Base-by-base conservation (phyloP, 768 basidiomycete species). In the Termitomyces sp. region DNA sequence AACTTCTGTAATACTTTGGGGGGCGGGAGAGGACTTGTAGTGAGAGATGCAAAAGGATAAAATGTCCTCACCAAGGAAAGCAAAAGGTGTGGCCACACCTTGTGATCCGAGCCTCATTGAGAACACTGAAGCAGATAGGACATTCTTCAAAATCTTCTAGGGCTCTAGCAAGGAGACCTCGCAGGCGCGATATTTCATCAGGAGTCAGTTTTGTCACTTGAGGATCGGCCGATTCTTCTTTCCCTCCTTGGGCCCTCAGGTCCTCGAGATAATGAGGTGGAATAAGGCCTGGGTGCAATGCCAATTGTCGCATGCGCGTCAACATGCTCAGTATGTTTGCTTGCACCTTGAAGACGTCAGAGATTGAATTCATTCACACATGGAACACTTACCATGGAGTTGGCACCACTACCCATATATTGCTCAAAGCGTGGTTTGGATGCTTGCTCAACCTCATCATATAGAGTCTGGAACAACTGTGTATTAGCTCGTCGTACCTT, bases 91-190 rank as follows among this genome's bases (percentile, higher is more conserved):
- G 90, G 3, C 81, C 68, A 64, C 90, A 93, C 45, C 74, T 71
- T 0, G 90, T 90, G 56, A 93, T 90, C 45, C 87, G 75, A 2
- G 88, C 81, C 30, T 90, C 82, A 15, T 69, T 75, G 9, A 87
- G 60, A 19, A 81, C 68, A 54, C 70, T 68, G 57, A 90, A 85
- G 62, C 89, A 91, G 50, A 91, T 75, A 0, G 90, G 88, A 64
- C 90, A 93, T 66, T 93, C 90, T 71, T 91, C 87, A 51, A 75
- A 84, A 59, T 93, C 89, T 63, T 92, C 90, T 37, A 91, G 83
- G 0, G 81, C 82, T 63, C 85, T 80, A 11, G 78, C 75, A 43
- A 93, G 77, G 4, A 78, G 58, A 22, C 62, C 67, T 64, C 89
- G 87, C 34, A 93, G 69, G 22, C 77, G 77, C 1, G 68, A 56